These are phyloP conservation scores for Cryptosporidium parvum DNA, from an alignment of 169 alveolate genomes.

Conservation along the genomic window DNA sequence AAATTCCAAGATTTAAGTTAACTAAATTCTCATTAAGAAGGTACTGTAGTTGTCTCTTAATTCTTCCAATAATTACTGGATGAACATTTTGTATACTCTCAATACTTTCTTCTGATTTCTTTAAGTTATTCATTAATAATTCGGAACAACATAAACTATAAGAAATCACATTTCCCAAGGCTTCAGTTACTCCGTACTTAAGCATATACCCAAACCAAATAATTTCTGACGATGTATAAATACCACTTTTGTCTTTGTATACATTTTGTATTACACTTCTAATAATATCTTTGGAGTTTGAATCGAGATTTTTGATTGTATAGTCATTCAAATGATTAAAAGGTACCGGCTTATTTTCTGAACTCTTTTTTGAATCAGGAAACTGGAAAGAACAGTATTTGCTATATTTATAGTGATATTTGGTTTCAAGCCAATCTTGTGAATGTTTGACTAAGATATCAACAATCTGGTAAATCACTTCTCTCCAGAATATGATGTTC, in stretches of 20 bases:
- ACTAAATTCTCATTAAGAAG: conserved; percentile 45
- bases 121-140: not conserved
- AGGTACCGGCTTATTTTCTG: not conserved
- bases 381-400: too few relatives aligned
- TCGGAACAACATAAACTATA: conserved; percentile 16
- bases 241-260: conserved; percentile 13
- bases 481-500: conserved; percentile 64
- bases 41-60: not conserved
- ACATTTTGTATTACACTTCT: conserved; percentile 1
- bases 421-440: not conserved
- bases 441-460: conserved; percentile 4
- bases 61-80: not conserved
- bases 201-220: conserved; percentile 61
- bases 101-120: conserved; percentile 5
- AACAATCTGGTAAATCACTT: conserved; percentile 28
- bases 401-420: not conserved
- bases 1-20: conserved; percentile 3
- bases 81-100: not conserved
- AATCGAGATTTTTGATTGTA: not conserved
- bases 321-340: not conserved
- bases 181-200: conserved; percentile 46
- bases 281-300: not conserved
- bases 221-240: conserved; percentile 10
- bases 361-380: too few relatives aligned
- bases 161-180: conserved; percentile 25